Conservation (phyloP, 2,329 filamentous ascomycete species). For the Hirsutella minnesotensis region DNA sequence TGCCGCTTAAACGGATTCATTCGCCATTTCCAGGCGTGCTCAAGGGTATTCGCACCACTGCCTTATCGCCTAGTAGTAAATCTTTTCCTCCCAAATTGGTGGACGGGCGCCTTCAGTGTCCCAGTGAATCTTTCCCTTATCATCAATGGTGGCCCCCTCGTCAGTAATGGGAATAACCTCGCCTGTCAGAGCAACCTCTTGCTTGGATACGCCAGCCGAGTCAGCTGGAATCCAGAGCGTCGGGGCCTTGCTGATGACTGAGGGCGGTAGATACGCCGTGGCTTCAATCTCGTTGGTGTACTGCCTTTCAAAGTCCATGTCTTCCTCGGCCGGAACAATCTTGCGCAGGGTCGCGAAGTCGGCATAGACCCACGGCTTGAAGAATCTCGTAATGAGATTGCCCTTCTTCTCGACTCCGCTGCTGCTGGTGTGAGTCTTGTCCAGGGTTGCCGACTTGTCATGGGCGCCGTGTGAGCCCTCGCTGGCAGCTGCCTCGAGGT, state of each 20-base stretch:
- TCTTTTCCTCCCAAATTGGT: constrained; percentile 32
- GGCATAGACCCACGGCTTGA: constrained; percentile 66
- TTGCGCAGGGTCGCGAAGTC: constrained; percentile 61
- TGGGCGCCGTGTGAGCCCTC: constrained; percentile 6
- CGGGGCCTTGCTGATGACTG: constrained; percentile 48
- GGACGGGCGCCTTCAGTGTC: constrained; percentile 28
- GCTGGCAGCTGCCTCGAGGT: constrained; percentile 12
- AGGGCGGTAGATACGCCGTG: constrained; percentile 62
- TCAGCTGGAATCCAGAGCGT: constrained; percentile 70
- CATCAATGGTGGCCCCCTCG: constrained; percentile 56
- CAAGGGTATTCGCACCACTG: neutral
- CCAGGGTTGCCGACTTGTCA: constrained; percentile 8
- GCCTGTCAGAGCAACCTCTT: constrained; percentile 57
- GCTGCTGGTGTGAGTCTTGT: constrained; percentile 3
- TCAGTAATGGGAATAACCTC: constrained; percentile 61
- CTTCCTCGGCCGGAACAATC: constrained; percentile 50
- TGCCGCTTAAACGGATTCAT: too few species aligned
- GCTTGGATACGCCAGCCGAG: constrained; percentile 52
- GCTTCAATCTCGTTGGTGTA: constrained; percentile 52
- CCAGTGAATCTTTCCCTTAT: constrained; percentile 41
- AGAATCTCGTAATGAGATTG: constrained; percentile 44
- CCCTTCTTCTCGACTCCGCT: constrained; percentile 28
- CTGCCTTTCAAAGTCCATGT: constrained; percentile 31
- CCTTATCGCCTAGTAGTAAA: constrained; percentile 24
- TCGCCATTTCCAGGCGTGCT: too few species aligned